Evolutionary conservation across 345 rosid species (phyloP), one percentile per base, ranked within the genome.

Genomic region (Trapa incisa): DNA sequence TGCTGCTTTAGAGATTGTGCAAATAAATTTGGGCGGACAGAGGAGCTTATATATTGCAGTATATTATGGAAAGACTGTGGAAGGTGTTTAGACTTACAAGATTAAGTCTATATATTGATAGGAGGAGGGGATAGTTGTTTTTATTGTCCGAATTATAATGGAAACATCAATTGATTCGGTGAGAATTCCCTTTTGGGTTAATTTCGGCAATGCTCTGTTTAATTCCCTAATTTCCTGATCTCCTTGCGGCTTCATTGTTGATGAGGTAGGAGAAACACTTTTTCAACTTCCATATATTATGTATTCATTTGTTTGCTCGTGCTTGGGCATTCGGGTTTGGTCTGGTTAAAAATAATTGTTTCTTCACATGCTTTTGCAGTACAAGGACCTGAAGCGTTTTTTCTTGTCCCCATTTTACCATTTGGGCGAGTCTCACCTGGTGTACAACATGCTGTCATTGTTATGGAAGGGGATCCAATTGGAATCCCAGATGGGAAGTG

Each of bases 381-480:
- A 91, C 71, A 74, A 76, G 85, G 96, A 91, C 61, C 67, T 79
- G 62, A 89, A 80, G 77, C 89, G 99, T 64, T 89, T 91, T 73
- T 84, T 91, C 69, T 71, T 94, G 68, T 94, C 99, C 0, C 75
- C 96, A 47, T 89, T 94, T 70, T 94, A 91, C 81, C 99, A 94
- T 76, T 72, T 82, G 6, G 83, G 85, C 37, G 99, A 94, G 66
- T 74, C 96, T 53, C 99, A 94, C 81, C 74, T 94, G 47, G 80
- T 85, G 37, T 94, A 83, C 84, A 94, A 94, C 80, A 91, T 94
- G 99, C 83, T 82, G 73, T 91, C 99, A 0, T 86, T 94, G 52
- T 75, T 94, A 60, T 94, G 99, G 99, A 94, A 94, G 82, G 99
- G 99, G 58, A 73, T 83, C 50, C 93, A 80, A 66, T 77, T 94